Evolutionary conservation across 225 moss, liverwort and hornwort species (phyloP).

Genomic region (Marchantia paleacea): DNA sequence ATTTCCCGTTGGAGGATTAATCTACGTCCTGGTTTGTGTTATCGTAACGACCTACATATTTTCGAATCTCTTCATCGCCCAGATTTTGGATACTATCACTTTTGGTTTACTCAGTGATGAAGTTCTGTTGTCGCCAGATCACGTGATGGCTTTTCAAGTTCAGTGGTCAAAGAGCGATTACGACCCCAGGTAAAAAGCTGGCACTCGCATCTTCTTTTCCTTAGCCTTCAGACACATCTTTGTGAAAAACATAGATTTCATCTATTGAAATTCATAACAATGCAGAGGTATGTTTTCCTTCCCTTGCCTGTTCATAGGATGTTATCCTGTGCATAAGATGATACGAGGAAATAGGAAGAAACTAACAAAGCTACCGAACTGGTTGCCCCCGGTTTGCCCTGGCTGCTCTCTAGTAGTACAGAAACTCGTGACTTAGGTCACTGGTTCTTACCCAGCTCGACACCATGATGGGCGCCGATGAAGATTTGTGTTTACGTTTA

Average conservation of each 20-base stretch:
- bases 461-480: too few species aligned
- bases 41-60: slow-evolving; percentile 67
- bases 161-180: slow-evolving; percentile 66
- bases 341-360: too few species aligned
- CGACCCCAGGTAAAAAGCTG: slow-evolving; percentile 53
- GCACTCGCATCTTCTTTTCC: background rate
- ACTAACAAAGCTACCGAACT: too few species aligned
- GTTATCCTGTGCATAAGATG: too few species aligned
- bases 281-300: background rate
- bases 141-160: slow-evolving; percentile 56
- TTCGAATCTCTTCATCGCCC: slow-evolving; percentile 85
- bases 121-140: slow-evolving; percentile 64
- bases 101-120: slow-evolving; percentile 87
- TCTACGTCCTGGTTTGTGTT: slow-evolving; percentile 64
- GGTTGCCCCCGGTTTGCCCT: too few species aligned
- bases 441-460: too few species aligned
- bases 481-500: too few species aligned
- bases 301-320: too few species aligned
- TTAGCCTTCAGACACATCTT: background rate
- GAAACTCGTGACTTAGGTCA: too few species aligned
- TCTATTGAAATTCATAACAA: background rate
- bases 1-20: slow-evolving; percentile 38
- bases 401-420: too few species aligned
- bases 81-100: slow-evolving; percentile 81
- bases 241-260: background rate